Evolutionary conservation across 345 rosid species (phyloP), one percentile per base, ranked within the genome.

Genomic region (Crucihimalaya himalaica): DNA sequence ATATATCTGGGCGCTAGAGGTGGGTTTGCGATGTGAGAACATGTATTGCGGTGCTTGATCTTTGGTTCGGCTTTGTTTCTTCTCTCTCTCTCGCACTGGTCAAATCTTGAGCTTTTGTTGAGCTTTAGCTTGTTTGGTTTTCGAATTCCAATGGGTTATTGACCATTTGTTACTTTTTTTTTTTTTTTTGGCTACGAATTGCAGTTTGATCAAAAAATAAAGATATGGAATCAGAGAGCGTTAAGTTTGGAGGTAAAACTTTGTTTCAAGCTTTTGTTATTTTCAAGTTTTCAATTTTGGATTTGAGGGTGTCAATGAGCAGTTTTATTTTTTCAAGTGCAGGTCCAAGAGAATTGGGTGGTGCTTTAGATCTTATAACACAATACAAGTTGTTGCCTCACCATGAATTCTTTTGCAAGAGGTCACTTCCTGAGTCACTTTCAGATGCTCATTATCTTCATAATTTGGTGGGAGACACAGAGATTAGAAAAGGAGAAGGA

Each of bases 401-500:
- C 39, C 91, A 86, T 77, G 94, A 88, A 4, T 86, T 82, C 62
- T 92, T 92, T 76, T 89, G 97, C 85, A 88, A 88, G 89, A 84
- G 85, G 75, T 77, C 90, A 19, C 93, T 90, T 70, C 98, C 96
- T 1, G 63, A 85, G 78, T 92, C 93, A 64, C 80, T 92, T 52
- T 75, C 93, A 29, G 92, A 88, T 60, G 83, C 93, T 68, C 88
- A 83, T 75, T 90, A 92, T 68, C 91, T 92, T 73, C 91, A 79
- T 66, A 84, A 85, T 70, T 84, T 88, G 58, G 95, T 87, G 66
- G 95, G 97, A 14, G 97, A 86, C 64, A 83, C 88, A 12, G 87
- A 88, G 75, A 87, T 92, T 71, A 83, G 91, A 56, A 89, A 89
- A 68, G 97, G 97, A 53, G 93, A 88, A 51, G 97, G 93, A 46